Conservation (phyloP, 192 early-diverging fungal genomes). For the Phlyctochytrium planicorne region DNA sequence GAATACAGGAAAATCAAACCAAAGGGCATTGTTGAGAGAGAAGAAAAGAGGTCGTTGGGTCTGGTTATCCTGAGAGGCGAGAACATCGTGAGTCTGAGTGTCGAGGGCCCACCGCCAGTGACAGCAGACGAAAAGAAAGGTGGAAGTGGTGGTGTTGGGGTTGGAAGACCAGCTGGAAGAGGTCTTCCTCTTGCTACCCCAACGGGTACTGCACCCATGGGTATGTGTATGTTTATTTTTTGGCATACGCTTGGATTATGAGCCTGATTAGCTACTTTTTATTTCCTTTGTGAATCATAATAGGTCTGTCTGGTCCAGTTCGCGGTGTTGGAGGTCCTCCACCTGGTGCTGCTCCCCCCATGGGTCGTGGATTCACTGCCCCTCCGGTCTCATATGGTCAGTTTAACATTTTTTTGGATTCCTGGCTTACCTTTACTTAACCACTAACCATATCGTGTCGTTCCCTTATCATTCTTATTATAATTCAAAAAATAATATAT, state of each 20-base stretch:
- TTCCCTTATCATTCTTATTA: too few relatives aligned
- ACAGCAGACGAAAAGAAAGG: constrained; percentile 35
- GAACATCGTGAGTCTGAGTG: constrained; percentile 82
- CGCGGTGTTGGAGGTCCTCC: constrained; percentile 95
- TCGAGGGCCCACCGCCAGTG: constrained; percentile 87
- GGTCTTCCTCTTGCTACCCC: constrained; percentile 63
- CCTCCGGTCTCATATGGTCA: constrained; percentile 77
- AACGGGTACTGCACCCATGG: constrained; percentile 30
- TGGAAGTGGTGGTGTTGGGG: constrained; percentile 60
- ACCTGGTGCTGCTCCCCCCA: constrained; percentile 75
- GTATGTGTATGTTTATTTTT: constrained; percentile 11
- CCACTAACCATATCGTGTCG: too few relatives aligned
- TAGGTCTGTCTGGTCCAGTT: constrained; percentile 83
- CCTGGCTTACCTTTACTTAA: too few relatives aligned
- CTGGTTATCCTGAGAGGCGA: constrained; percentile 95
- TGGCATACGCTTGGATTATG: constrained; percentile 15
- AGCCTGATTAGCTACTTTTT: too few relatives aligned
- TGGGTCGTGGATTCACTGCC: constrained; percentile 54
- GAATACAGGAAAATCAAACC: constrained; percentile 90
- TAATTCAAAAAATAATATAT: too few relatives aligned
- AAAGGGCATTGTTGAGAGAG: constrained; percentile 68
- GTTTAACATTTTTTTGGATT: too few relatives aligned
- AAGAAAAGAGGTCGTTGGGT: constrained; percentile 90
- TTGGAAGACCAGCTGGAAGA: constrained; percentile 79
- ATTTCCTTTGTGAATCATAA: neutral